Evolutionary conservation across 176 grass and related monocot genomes (phyloP), one percentile per base, ranked within the genome.

Genomic region (Phragmites australis): DNA sequence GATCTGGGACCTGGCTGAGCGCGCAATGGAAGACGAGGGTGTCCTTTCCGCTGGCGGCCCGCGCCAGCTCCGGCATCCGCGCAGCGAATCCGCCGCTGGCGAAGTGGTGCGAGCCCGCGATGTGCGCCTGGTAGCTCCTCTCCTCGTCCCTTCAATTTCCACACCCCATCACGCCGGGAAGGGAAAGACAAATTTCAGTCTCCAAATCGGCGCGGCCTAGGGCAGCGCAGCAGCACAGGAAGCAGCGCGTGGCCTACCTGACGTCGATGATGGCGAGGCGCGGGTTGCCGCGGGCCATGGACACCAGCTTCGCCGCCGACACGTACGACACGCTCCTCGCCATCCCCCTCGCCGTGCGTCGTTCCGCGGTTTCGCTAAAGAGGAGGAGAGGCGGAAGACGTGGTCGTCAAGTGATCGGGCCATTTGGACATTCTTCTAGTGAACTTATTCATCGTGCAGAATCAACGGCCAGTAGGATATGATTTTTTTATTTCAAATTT

Each of bases 21-120:
- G 90, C 90, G 88, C 95, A 98, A 86, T 98, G 95, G 68, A 98
- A 98, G 77, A 98, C 90, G 63, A 98, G 88, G 77, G 92, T 94
- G 64, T 94, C 90, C 85, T 93, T 93, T 69, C 74, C 90, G 72
- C 37, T 70, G 77, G 91, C 50, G 49, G 88, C 21, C 45, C 41
- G 85, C 17, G 57, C 66, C 21, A 98, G 90, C 22, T 92, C 90
- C 9, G 92, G 85, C 74, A 94, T 58, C 74, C 82, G 85, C 78
- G 87, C 75, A 60, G 64, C 80, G 90, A 97, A 97, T 81, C 87
- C 77, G 47, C 75, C 81, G 82, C 90, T 97, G 68, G 94, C 61
- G 83, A 80, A 98, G 84, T 98, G 95, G 76, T 78, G 85, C 78
- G 92, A 91, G 41, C 95, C 92, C 7, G 78, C 83, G 70, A 94